phyloP scores from a whole-genome alignment of 352 stramenopile genomes.

The Phytophthora hibernalis region DNA sequence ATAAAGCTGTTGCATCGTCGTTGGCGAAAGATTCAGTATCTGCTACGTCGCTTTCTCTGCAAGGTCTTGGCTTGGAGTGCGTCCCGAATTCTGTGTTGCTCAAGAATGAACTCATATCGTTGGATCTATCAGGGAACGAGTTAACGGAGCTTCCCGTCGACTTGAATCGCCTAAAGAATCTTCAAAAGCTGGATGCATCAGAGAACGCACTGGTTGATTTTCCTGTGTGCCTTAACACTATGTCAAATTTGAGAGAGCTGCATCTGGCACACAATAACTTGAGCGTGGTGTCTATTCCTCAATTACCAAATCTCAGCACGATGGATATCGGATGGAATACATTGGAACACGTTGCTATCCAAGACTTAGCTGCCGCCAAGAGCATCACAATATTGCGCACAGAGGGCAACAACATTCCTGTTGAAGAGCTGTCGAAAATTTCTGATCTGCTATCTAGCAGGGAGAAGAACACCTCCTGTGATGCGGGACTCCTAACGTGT shows the following conservation, averaged over 20 bases:
- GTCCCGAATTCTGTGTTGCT: slow-evolving; percentile 53
- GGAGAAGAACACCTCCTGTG: not conserved
- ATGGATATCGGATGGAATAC: slow-evolving; percentile 59
- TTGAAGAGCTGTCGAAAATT: slow-evolving; percentile 24
- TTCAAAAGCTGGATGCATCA: slow-evolving; percentile 59
- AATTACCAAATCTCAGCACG: slow-evolving; percentile 38
- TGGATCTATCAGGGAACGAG: slow-evolving; percentile 64
- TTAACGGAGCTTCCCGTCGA: slow-evolving; percentile 50
- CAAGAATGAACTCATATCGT: slow-evolving; percentile 34
- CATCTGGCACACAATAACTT: slow-evolving; percentile 73
- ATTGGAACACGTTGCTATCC: slow-evolving; percentile 21
- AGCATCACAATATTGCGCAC: slow-evolving; percentile 21
- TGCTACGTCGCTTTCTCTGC: slow-evolving; percentile 23
- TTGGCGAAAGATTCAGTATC: slow-evolving; percentile 4
- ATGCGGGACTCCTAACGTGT: not conserved
- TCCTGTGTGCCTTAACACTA: slow-evolving; percentile 33
- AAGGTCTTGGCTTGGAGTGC: slow-evolving; percentile 33
- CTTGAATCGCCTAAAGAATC: slow-evolving; percentile 42
- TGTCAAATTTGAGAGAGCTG: slow-evolving; percentile 48
- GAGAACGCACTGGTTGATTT: slow-evolving; percentile 63
- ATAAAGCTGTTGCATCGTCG: slow-evolving; percentile 1
- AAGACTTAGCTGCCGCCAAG: slow-evolving; percentile 10
- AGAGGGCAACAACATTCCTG: slow-evolving; percentile 39
- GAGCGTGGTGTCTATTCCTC: slow-evolving; percentile 22
- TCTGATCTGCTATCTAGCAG: slow-evolving; percentile 20